Evolutionary conservation across 2,329 filamentous ascomycete species (phyloP).

Genomic region (Colletotrichum abscissum): DNA sequence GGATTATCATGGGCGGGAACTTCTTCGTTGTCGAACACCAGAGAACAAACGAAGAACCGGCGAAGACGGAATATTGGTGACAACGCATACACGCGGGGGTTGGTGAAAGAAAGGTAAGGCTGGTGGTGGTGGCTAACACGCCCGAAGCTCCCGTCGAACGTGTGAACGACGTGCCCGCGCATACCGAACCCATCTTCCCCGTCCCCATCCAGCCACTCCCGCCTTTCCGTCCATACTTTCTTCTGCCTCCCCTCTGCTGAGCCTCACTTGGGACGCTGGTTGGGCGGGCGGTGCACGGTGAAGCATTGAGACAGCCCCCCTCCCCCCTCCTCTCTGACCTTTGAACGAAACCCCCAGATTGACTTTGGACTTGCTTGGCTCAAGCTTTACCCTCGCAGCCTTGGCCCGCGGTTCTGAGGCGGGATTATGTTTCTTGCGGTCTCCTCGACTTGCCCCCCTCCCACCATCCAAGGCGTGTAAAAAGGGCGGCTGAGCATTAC

Average conservation of each 20-base stretch:
- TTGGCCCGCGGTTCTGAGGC: constrained; percentile 19
- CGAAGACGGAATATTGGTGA: background rate
- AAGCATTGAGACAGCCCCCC: background rate
- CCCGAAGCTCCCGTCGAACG: background rate
- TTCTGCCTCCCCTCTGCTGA: background rate
- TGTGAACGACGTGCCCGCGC: background rate
- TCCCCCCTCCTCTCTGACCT: constrained; percentile 1
- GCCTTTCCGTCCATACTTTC: background rate
- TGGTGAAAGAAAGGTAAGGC: too few relatives aligned
- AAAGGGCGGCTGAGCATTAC: background rate
- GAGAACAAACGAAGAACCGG: background rate
- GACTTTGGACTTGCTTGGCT: constrained; percentile 26
- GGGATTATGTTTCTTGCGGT: constrained; percentile 13
- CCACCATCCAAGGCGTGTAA: background rate
- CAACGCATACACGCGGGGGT: background rate
- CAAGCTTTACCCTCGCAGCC: constrained; percentile 28
- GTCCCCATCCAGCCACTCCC: background rate
- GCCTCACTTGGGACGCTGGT: background rate
- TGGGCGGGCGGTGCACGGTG: constrained; percentile 4
- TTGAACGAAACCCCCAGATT: constrained; percentile 15
- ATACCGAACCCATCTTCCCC: background rate
- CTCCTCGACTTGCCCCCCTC: background rate
- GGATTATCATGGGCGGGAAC: background rate
- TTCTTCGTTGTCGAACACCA: background rate
- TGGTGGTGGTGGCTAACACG: background rate